Base-by-base conservation (phyloP, 768 basidiomycete species). In the Sporobolomyces phaffii region DNA sequence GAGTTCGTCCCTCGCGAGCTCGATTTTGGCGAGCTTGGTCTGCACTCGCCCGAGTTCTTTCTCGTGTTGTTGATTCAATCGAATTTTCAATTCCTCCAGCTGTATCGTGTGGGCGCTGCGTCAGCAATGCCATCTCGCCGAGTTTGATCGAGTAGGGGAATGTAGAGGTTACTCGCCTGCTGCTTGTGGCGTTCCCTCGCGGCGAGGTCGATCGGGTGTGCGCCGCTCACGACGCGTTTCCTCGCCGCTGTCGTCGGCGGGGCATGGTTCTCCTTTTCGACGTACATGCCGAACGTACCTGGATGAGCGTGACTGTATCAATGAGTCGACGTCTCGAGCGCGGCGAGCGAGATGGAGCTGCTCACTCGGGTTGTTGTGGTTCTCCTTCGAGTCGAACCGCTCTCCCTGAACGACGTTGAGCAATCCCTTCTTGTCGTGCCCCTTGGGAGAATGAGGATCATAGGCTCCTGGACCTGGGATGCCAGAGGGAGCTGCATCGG, bases 201-300 rank as follows among this genome's bases (percentile, higher is more conserved):
- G 7, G 50, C 50, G 20, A 51, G 38, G 13, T 61, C 63, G 31
- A 26, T 10, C 34, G 26, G 2, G 20, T 54, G 33, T 22, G 48
- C 24, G 15, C 4, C 17, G 29, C 40, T 43, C 5, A 40, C 38
- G 49, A 34, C 17, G 15, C 56, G 9, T 14, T 62, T 62, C 36
- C 56, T 51, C 48, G 58, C 17, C 7, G 36, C 10, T 1, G 59
- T 11, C 26, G 48, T 8, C 0, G n/a, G 15, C 6, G 53, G 34
- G 33, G n/a, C 45, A 22, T 45, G 31, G 41, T 65, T 65, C 69
- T 66, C 69, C 64, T 70, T 62, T 8, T 28, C 47, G 28, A n/a
- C 24, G 45, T 62, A 62, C 36, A 70, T 52, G 3, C 69, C 69
- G 26, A 69, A 64, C 0, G 63, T 64, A 34, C 60, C 68, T 69